phyloP scores from a whole-genome alignment of 257 asterid species.

The Petunia axillaris region DNA sequence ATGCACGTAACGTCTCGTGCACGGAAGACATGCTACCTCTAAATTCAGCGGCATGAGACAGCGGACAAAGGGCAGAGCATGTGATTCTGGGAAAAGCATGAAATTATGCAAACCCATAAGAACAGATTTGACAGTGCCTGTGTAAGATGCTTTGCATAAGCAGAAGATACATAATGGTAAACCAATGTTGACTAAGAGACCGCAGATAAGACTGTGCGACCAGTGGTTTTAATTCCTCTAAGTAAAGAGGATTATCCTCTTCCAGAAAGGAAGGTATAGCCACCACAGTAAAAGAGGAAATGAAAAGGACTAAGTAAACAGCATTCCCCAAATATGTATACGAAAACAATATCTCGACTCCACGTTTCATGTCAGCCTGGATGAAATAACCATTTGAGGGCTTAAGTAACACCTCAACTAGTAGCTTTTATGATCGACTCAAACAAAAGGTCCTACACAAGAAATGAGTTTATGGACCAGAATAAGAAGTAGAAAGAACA shows the following conservation, averaged over 20 bases:
- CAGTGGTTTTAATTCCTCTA: not conserved
- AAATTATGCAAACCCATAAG: not conserved
- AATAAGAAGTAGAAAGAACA: not conserved
- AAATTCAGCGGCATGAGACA: no score
- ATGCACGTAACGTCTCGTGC: not conserved
- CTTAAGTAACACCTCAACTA: not conserved
- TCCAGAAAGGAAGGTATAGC: not conserved
- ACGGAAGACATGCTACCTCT: not conserved
- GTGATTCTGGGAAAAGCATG: not conserved
- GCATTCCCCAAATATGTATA: not conserved
- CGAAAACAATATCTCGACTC: not conserved
- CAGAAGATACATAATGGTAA: not conserved
- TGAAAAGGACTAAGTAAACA: not conserved
- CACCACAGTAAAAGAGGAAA: not conserved
- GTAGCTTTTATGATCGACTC: not conserved
- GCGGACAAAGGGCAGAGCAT: not conserved
- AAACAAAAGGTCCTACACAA: not conserved
- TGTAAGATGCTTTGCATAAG: not conserved
- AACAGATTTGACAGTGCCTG: not conserved
- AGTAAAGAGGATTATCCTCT: not conserved
- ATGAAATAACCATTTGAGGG: conserved; percentile 14
- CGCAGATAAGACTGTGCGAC: not conserved
- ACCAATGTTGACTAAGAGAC: not conserved
- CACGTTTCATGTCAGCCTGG: not conserved
- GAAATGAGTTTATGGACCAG: not conserved